Percentiles rank a stretch among this genome's conserved stretches.
phyloP scores from a whole-genome alignment of 1,284 basidiomycete genomes.

The Butyriboletus appendiculatus region DNA sequence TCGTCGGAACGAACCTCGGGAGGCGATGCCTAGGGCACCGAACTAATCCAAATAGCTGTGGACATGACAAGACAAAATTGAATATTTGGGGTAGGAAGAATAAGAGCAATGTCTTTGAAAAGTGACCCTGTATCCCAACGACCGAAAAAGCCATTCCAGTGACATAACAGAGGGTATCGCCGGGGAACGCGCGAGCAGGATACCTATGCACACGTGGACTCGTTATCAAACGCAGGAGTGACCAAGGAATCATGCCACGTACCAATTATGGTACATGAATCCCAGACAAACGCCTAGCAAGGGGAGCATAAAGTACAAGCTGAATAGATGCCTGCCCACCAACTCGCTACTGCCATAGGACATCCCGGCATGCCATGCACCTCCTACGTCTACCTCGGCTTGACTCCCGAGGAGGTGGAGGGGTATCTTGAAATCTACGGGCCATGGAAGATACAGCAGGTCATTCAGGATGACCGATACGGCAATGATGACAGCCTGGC shows the following conservation, averaged over 20 bases:
- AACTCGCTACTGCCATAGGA: slow-evolving; percentile 84
- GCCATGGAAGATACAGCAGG: slow-evolving; percentile 87
- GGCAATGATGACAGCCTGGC: slow-evolving; percentile 92
- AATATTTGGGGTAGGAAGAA: slow-evolving; percentile 99
- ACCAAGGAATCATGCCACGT: slow-evolving; percentile 28
- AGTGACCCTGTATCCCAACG: slow-evolving; percentile 95
- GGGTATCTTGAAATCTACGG: slow-evolving; percentile 68
- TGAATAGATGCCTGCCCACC: slow-evolving; percentile 91
- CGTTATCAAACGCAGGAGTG: not conserved
- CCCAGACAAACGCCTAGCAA: slow-evolving; percentile 88
- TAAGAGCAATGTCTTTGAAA: slow-evolving; percentile 93
- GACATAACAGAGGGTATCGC: slow-evolving; percentile 98
- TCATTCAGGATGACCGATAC: slow-evolving; percentile 92
- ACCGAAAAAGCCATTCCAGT: slow-evolving; percentile 97
- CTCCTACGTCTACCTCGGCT: slow-evolving; percentile 68
- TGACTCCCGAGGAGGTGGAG: slow-evolving; percentile 67
- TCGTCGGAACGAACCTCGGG: slow-evolving; percentile 59
- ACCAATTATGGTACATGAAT: slow-evolving; percentile 95
- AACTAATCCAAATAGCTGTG: slow-evolving; percentile 93
- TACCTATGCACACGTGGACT: slow-evolving; percentile 61
- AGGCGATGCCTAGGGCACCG: slow-evolving; percentile 94
- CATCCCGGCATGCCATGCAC: slow-evolving; percentile 81
- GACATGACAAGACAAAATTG: slow-evolving; percentile 95
- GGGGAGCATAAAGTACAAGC: slow-evolving; percentile 95
- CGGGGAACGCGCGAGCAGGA: slow-evolving; percentile 92